A percentile compares a stretch with the other conserved stretches of the same genome.
phyloP scores from a whole-genome alignment of 2,329 filamentous ascomycete species.

The Dactylonectria macrodidyma region DNA sequence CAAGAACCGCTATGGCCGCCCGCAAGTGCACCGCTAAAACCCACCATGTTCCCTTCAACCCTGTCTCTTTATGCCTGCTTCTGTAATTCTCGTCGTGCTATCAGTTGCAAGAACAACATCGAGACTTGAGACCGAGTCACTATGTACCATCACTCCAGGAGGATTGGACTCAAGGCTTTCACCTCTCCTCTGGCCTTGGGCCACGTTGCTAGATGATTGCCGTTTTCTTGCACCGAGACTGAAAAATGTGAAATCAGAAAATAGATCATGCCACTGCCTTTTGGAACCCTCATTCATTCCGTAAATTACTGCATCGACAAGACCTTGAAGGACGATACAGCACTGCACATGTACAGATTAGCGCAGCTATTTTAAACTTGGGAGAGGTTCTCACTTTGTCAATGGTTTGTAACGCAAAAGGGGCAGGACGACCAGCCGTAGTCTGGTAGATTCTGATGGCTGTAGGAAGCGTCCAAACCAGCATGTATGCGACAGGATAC shows the following conservation, averaged over 20 bases:
- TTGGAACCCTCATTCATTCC: conserved; percentile 21
- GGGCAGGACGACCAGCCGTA: conserved; percentile 14
- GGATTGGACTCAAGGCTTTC: neutral
- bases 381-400: conserved; percentile 17
- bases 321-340: conserved; percentile 25
- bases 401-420: conserved; percentile 22
- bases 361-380: no score
- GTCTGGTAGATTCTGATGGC: conserved; percentile 24
- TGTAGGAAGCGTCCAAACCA: conserved; percentile 25
- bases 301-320: conserved; percentile 26
- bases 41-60: no score
- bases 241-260: neutral
- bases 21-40: no score
- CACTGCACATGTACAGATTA: conserved; percentile 6
- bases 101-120: neutral
- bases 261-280: conserved; percentile 13
- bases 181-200: neutral
- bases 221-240: neutral
- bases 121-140: conserved; percentile 1
- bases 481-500: conserved; percentile 30
- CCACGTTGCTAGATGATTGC: neutral
- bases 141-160: neutral
- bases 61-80: neutral
- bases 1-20: no score
- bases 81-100: neutral